phyloP scores from a whole-genome alignment of 805 yeast genomes.

The Soucietia sequanensis region DNA sequence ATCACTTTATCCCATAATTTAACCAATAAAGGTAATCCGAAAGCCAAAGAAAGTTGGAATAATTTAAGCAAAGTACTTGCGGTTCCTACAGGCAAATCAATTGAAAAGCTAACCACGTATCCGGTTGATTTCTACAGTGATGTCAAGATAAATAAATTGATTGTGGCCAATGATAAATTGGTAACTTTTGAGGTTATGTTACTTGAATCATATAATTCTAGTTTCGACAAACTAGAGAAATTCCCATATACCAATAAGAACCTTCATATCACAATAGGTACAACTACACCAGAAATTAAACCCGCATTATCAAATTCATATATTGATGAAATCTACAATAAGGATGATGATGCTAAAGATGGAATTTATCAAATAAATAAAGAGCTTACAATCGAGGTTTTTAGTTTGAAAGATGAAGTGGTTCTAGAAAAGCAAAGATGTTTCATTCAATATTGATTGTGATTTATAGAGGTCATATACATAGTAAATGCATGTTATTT shows the following conservation, averaged over 20 bases:
- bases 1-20: slow-evolving; percentile 59
- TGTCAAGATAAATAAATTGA: slow-evolving; percentile 42
- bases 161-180: slow-evolving; percentile 48
- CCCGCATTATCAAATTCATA: slow-evolving; percentile 53
- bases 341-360: background rate
- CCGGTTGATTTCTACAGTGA: slow-evolving; percentile 26
- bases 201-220: slow-evolving; percentile 1
- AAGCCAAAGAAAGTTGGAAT: slow-evolving; percentile 21
- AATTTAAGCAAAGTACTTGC: slow-evolving; percentile 7
- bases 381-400: background rate
- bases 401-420: background rate
- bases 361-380: background rate
- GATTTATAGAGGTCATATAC: no score
- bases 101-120: slow-evolving; percentile 29
- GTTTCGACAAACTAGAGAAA: background rate
- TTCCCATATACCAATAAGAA: slow-evolving; percentile 8
- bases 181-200: slow-evolving; percentile 54
- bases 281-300: slow-evolving; percentile 39
- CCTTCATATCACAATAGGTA: slow-evolving; percentile 76
- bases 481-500: no score
- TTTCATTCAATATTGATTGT: background rate
- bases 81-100: no score
- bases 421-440: background rate
- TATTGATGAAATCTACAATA: slow-evolving; percentile 5
- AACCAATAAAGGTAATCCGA: slow-evolving; percentile 6